Percentiles rank a stretch among this genome's conserved stretches.
These are phyloP conservation scores for Kandelia obovata DNA, from an alignment of 345 rosid genomes.

Conservation along the genomic window DNA sequence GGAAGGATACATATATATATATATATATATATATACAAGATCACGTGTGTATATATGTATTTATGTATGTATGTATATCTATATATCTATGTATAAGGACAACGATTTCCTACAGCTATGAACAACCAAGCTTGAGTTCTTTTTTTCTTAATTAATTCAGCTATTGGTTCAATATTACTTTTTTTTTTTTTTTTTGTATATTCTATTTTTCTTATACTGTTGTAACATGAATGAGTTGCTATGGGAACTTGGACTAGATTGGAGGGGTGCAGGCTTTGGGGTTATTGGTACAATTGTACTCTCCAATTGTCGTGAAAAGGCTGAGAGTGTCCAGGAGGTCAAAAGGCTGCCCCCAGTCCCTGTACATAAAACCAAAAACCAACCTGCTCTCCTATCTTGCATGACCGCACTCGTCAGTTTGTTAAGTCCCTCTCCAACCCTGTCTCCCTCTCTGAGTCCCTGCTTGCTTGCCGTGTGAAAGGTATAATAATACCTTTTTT, in stretches of 20 bases:
- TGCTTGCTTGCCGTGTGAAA: slow-evolving; percentile 37
- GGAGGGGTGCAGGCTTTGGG: slow-evolving; percentile 28
- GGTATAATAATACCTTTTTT: too few species aligned
- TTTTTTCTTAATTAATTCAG: too few species aligned
- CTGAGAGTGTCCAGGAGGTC: slow-evolving; percentile 47
- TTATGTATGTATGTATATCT: too few species aligned
- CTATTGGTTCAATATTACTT: too few species aligned
- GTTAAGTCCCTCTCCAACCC: slow-evolving; percentile 50
- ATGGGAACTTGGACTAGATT: slow-evolving; percentile 10
- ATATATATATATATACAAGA: too few species aligned
- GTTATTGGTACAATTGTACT: slow-evolving; percentile 20
- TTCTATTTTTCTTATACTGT: too few species aligned
- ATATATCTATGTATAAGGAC: too few species aligned
- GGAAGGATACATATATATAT: too few species aligned
- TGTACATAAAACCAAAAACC: slow-evolving; percentile 45
- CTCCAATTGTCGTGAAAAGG: slow-evolving; percentile 9
- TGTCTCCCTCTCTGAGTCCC: slow-evolving; percentile 15
- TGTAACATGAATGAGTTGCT: background rate
- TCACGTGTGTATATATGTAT: too few species aligned
- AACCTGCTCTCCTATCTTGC: slow-evolving; percentile 31
- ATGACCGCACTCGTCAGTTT: slow-evolving; percentile 49
- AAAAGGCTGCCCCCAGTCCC: slow-evolving; percentile 65
- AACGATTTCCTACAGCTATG: too few species aligned
- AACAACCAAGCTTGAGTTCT: too few species aligned
- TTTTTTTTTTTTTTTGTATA: too few species aligned